Evolutionary conservation across 345 rosid genomes (phyloP), one percentile per base, ranked within the genome.

Genomic region (Lepidium africanum): DNA sequence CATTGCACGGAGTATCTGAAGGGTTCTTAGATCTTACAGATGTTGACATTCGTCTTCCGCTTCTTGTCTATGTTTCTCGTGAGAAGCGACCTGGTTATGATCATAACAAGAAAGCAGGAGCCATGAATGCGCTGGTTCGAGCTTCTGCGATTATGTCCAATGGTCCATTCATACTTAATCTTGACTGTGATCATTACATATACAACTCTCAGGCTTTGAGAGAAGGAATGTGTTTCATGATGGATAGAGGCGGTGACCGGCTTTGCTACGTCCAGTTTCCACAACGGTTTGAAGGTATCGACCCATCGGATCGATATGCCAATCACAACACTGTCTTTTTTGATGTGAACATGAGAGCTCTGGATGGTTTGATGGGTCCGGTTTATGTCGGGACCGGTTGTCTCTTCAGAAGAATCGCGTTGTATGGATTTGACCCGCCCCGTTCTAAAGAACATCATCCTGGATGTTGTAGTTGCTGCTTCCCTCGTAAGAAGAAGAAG

Each of bases 171-270:
- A 93, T 90, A 73, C 86, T 93, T 59, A 93, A 93, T 82, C 98
- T 93, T 42, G 98, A 93, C 72, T 93, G 98, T 66, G 98, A 93
- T 60, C 98, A 93, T 78, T 93, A 93, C 79, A 90, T 93, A 66
- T 93, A 93, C 86, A 90, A 93, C 77, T 93, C 97, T 54, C 82
- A 81, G 72, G 98, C 97, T n/a, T 61, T 93, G 73, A 88, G 94
- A 81, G 98, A 93, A 81, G 98, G 98, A 63, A 93, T 93, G 96
- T 93, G 98, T 76, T 93, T 93, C 83, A 93, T 93, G 98, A 90
- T 93, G 98, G 98, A 93, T 70, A 74, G 98, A 80, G 98, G 98
- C 17, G 98, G 98, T 27, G 98, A 93, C 59, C 85, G 98, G 32
- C 58, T 93, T 55, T 90, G 98, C 81, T 93, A 93, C 46, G 89